Percentiles rank a stretch among this genome's conserved stretches.
phyloP scores from a whole-genome alignment of 306 rosid genomes.

The Vigna unguiculata region DNA sequence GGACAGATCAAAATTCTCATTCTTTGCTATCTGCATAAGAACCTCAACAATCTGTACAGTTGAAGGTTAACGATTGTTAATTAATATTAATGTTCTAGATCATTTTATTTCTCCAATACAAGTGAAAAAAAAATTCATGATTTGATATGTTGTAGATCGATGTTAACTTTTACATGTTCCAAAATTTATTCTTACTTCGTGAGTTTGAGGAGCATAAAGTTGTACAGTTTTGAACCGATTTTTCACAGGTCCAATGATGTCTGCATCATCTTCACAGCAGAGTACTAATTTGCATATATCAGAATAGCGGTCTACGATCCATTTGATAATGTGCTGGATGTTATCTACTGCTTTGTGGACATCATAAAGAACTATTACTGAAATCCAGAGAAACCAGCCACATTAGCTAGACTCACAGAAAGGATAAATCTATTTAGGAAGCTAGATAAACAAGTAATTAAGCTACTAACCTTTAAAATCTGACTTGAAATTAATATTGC shows the following conservation, averaged over 20 bases:
- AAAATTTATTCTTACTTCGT: constrained; percentile 61
- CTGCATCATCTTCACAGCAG: constrained; percentile 73
- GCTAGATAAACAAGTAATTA: constrained; percentile 14
- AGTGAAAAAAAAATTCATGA: neutral
- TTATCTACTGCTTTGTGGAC: constrained; percentile 75
- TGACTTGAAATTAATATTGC: constrained; percentile 59
- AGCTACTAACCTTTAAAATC: constrained; percentile 71
- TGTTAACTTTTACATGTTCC: neutral
- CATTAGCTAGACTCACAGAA: constrained; percentile 42
- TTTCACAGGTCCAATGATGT: constrained; percentile 64
- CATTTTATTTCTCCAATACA: too few species aligned
- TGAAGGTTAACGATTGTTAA: constrained; percentile 26
- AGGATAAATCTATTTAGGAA: constrained; percentile 8
- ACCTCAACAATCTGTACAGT: constrained; percentile 69
- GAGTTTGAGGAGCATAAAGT: constrained; percentile 71
- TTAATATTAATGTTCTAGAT: too few species aligned
- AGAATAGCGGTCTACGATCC: constrained; percentile 84
- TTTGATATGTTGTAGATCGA: neutral
- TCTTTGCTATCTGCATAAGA: constrained; percentile 71
- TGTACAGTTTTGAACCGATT: constrained; percentile 62
- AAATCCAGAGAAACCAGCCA: constrained; percentile 38
- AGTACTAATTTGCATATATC: constrained; percentile 76
- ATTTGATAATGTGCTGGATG: constrained; percentile 81
- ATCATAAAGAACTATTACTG: constrained; percentile 78
- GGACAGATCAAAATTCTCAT: constrained; percentile 75